phyloP scores from a whole-genome alignment of 192 early-diverging fungal genomes.

The Entrophospora sp. region DNA sequence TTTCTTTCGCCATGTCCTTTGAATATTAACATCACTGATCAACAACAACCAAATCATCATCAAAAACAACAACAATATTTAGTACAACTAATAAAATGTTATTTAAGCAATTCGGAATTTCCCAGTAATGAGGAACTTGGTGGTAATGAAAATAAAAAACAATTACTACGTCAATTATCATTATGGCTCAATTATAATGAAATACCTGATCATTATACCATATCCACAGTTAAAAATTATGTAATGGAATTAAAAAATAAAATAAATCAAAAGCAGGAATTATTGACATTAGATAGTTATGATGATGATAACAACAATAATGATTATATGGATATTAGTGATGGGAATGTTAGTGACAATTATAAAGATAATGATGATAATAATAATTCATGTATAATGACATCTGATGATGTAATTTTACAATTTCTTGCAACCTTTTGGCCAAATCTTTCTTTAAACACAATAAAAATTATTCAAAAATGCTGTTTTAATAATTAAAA shows the following conservation, averaged over 20 bases:
- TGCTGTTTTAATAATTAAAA: too few species aligned
- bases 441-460: background rate
- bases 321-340: too few species aligned
- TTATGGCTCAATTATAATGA: slow-evolving; percentile 10
- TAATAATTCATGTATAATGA: background rate
- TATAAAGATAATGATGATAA: too few species aligned
- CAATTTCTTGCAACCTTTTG: background rate
- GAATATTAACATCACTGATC: background rate
- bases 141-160: background rate
- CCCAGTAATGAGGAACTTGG: background rate
- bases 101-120: background rate
- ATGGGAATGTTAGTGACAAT: too few species aligned
- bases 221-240: slow-evolving; percentile 43
- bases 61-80: background rate
- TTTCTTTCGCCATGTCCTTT: background rate
- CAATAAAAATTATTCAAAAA: background rate
- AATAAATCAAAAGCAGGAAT: background rate
- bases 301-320: too few species aligned
- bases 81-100: background rate
- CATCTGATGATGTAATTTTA: background rate
- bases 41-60: background rate
- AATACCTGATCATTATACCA: background rate
- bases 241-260: background rate
- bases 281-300: too few species aligned
- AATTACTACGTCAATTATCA: background rate